A percentile compares a stretch with the other conserved stretches of the same genome.
Evolutionary conservation across 1,139 yeast species (phyloP).

Genomic region (Protomyces inouyei): DNA sequence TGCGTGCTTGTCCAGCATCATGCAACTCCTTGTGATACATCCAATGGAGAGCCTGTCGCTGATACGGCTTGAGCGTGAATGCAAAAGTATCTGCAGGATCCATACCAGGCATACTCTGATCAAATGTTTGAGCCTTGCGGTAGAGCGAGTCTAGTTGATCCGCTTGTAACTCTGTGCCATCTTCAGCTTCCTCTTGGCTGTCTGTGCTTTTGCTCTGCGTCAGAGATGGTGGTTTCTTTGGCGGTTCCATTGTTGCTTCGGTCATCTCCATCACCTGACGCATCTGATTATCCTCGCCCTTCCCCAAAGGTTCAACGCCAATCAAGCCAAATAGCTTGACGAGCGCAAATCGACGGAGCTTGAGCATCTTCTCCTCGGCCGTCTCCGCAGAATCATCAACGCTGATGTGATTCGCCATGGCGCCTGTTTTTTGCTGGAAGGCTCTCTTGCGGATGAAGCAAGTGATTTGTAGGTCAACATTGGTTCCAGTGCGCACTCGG

Average conservation of each 20-base stretch:
- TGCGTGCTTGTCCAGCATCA: slow-evolving; percentile 35
- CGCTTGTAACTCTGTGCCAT: slow-evolving; percentile 37
- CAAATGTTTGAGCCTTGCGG: slow-evolving; percentile 51
- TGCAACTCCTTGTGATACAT: slow-evolving; percentile 52
- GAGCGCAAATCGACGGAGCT: slow-evolving; percentile 57
- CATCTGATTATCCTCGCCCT: slow-evolving; percentile 32
- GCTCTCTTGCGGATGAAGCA: slow-evolving; percentile 54
- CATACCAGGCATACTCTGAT: slow-evolving; percentile 53
- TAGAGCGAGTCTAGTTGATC: slow-evolving; percentile 77
- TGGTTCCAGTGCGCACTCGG: slow-evolving; percentile 66
- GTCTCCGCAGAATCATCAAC: slow-evolving; percentile 32
- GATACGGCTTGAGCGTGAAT: slow-evolving; percentile 61
- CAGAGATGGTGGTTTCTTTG: not conserved
- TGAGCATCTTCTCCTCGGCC: slow-evolving; percentile 46
- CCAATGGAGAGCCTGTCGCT: slow-evolving; percentile 48
- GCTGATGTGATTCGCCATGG: slow-evolving; percentile 26
- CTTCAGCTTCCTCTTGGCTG: slow-evolving; percentile 36
- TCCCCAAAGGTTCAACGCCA: slow-evolving; percentile 39
- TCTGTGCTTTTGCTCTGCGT: not conserved
- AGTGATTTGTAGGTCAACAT: slow-evolving; percentile 59
- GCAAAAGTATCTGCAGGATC: slow-evolving; percentile 55
- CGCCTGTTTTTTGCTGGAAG: slow-evolving; percentile 39
- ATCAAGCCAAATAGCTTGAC: slow-evolving; percentile 54
- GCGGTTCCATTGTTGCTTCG: slow-evolving; percentile 36
- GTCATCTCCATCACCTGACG: slow-evolving; percentile 36